phyloP scores from a whole-genome alignment of 176 grass and related monocot species.

The Oryza coarctata region DNA sequence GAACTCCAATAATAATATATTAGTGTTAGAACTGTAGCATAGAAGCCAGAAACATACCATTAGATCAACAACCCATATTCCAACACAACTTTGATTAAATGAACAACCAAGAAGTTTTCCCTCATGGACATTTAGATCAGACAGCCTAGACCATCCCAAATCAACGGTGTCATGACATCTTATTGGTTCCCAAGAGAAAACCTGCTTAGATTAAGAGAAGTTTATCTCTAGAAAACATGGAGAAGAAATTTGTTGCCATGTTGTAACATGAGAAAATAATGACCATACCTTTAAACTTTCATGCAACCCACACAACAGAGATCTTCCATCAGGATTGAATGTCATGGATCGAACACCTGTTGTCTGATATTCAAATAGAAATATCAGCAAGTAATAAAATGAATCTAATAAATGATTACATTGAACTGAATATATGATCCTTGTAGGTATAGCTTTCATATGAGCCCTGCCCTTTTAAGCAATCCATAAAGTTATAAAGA shows the following conservation, averaged over 20 bases:
- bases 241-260: not conserved
- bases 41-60: constrained; percentile 47
- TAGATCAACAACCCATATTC: constrained; percentile 97
- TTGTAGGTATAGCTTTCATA: not conserved
- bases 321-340: constrained; percentile 95
- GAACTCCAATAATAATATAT: not conserved
- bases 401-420: not conserved
- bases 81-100: constrained; percentile 99
- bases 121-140: constrained; percentile 96
- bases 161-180: constrained; percentile 91
- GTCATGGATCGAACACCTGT: constrained; percentile 95
- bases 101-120: constrained; percentile 99
- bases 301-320: constrained; percentile 88
- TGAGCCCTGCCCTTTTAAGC: not conserved
- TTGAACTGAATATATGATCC: not conserved
- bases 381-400: constrained; percentile 24
- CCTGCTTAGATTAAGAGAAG: constrained; percentile 47
- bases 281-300: constrained; percentile 83
- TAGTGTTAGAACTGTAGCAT: constrained; percentile 5
- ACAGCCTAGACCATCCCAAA: constrained; percentile 95
- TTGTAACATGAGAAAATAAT: constrained; percentile 26
- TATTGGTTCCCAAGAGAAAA: constrained; percentile 98
- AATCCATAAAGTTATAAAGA: not conserved
- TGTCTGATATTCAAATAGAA: constrained; percentile 52
- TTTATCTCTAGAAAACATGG: constrained; percentile 30